Conservation (phyloP, 1,284 basidiomycete species). For the Chondrostereum purpureum region DNA sequence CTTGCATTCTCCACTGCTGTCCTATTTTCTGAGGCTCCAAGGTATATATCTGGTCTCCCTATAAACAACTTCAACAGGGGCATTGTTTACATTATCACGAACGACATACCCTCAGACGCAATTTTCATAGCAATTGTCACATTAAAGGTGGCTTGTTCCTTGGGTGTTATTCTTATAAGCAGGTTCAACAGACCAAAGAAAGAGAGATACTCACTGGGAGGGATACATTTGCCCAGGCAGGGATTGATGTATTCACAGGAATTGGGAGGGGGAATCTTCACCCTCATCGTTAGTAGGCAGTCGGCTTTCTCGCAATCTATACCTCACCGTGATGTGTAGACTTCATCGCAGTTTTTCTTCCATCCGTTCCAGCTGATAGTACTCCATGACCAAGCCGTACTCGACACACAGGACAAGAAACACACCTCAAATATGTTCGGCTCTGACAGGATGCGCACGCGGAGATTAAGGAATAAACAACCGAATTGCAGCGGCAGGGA, state of each 20-base stretch:
- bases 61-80: too few species aligned
- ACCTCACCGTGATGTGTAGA: neutral
- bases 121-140: neutral
- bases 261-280: neutral
- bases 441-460: conserved; percentile 13
- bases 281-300: neutral
- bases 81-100: too few species aligned
- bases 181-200: too few species aligned
- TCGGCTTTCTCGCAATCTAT: neutral
- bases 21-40: too few species aligned
- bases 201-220: neutral
- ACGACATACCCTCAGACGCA: neutral
- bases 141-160: conserved; percentile 1
- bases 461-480: conserved; percentile 15
- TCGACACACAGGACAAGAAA: neutral
- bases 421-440: conserved; percentile 2
- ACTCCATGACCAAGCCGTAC: neutral
- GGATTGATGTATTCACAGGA: neutral
- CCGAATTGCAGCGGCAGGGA: conserved; percentile 12
- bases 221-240: conserved; percentile 1
- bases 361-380: neutral
- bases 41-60: too few species aligned
- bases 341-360: neutral
- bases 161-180: neutral
- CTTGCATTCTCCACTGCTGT: too few species aligned